Evolutionary conservation across 306 rosid species (phyloP), one percentile per base, ranked within the genome.

Genomic region (Citrullus amarus): DNA sequence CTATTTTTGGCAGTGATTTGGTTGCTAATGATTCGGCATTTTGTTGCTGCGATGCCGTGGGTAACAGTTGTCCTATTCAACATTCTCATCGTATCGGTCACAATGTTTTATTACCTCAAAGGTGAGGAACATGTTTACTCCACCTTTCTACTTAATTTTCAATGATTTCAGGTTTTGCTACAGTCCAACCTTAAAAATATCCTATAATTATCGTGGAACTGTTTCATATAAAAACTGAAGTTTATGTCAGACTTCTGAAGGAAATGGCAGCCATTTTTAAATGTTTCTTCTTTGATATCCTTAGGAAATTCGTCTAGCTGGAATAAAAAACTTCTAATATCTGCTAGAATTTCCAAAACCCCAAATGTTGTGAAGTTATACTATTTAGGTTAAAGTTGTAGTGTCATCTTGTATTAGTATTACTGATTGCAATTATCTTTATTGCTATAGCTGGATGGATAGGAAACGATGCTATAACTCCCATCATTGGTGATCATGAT

Each of bases 41-140:
- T 95, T 67, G 98, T 95, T 80, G 86, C 89, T 58, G 96, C 98
- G 41, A 95, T 92, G 98, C 98, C 98, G 44, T 95, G 98, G 98
- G 88, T 95, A 83, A 95, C 97, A 13, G 97, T 92, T 57, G 84
- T 79, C 18, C 84, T 92, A 48, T 92, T 92, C 81, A 91, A 95
- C 82, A 79, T 95, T 79, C 98, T 95, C 80, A 88, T 88, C 44
- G 73, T 92, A 84, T 85, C 95, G 44, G 96, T 88, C 85, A 89
- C 97, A 77, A 87, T 95, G 96, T 89, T 89, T 83, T 91, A 85
- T 85, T 92, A 92, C 85, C 74, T 95, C 72, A 95, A 95, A 92
- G 97, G 98, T 95, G 72, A 76, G 93, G 57, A 82, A 11, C 76
- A 48, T 78, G 46, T 61, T 41, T 78, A 22, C 72, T 32, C 14